These are phyloP conservation scores for Pilatotrama ljubarskyi DNA, from an alignment of 768 basidiomycete genomes.

Conservation along the genomic window DNA sequence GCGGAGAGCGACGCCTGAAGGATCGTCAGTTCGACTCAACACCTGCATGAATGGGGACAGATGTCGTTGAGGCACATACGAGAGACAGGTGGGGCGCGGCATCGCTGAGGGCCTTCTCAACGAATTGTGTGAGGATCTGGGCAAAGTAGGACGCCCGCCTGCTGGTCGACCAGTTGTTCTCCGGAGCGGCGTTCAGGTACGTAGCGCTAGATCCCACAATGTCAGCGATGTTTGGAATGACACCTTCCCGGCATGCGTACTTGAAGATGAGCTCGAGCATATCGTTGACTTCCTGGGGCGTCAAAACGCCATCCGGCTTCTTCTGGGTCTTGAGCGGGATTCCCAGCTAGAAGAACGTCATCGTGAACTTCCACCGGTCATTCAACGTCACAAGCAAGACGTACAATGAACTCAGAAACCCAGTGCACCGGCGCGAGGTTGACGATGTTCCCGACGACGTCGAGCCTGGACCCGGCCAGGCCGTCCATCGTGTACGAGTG, in stretches of 20 bases:
- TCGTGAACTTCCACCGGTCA: not conserved
- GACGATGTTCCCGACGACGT: slow-evolving; percentile 51
- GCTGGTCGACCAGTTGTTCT: slow-evolving; percentile 35
- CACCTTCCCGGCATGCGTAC: slow-evolving; percentile 1
- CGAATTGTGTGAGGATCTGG: slow-evolving; percentile 33
- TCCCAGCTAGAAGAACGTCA: slow-evolving; percentile 36
- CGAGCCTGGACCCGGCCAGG: slow-evolving; percentile 38
- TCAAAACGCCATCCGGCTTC: slow-evolving; percentile 45
- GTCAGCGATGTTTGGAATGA: too few species aligned
- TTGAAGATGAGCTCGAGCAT: slow-evolving; percentile 37
- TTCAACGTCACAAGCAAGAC: slow-evolving; percentile 5
- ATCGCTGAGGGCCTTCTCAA: slow-evolving; percentile 24
- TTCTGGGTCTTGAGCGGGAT: slow-evolving; percentile 47
- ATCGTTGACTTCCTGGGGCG: slow-evolving; percentile 48
- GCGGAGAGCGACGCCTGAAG: not conserved
- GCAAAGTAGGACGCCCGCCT: slow-evolving; percentile 33
- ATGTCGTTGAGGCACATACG: not conserved
- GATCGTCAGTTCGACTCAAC: not conserved
- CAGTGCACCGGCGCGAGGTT: slow-evolving; percentile 45
- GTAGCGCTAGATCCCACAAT: too few species aligned
- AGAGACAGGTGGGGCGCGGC: slow-evolving; percentile 9
- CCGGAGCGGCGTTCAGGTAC: slow-evolving; percentile 35
- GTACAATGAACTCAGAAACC: slow-evolving; percentile 40
- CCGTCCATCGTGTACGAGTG: slow-evolving; percentile 17
- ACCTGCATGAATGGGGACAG: not conserved